phyloP scores from a whole-genome alignment of 768 basidiomycete genomes.

The Royoungia palumana region DNA sequence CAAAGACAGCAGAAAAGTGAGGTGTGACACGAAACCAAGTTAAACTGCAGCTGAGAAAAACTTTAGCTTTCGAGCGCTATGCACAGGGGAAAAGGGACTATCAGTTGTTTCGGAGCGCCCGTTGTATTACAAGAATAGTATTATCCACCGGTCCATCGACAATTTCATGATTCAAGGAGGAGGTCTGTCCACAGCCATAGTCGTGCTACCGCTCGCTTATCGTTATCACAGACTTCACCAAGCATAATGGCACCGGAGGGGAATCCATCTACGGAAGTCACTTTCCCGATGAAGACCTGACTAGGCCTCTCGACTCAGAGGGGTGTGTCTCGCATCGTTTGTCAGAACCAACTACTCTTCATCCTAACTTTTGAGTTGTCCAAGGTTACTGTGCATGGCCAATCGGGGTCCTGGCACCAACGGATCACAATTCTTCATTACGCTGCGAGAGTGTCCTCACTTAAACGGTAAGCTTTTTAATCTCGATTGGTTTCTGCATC shows the following conservation, averaged over 20 bases:
- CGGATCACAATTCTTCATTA: conserved; percentile 84
- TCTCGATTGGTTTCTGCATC: neutral
- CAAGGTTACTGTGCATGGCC: conserved; percentile 84
- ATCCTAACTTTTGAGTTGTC: neutral
- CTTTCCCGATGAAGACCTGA: conserved; percentile 77
- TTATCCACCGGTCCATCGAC: conserved; percentile 75
- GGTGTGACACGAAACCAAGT: conserved; percentile 12
- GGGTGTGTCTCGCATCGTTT: conserved; percentile 40
- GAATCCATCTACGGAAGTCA: conserved; percentile 76
- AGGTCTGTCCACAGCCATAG: conserved; percentile 40
- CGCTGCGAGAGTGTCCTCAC: conserved; percentile 71
- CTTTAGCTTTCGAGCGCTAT: conserved; percentile 75
- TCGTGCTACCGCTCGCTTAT: neutral
- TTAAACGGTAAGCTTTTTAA: conserved; percentile 51
- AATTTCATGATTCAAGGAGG: conserved; percentile 82
- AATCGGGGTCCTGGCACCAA: conserved; percentile 85
- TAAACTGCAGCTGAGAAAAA: conserved; percentile 8
- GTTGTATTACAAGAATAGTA: conserved; percentile 78
- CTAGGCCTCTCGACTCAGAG: conserved; percentile 57
- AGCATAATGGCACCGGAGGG: conserved; percentile 75
- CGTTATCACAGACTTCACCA: conserved; percentile 62
- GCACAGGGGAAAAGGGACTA: conserved; percentile 81
- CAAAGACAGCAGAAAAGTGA: conserved; percentile 81
- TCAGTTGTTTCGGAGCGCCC: conserved; percentile 61
- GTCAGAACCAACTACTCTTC: neutral